These are phyloP conservation scores for Biscutella laevigata DNA, from an alignment of 441 rosid species.

Conservation along the genomic window DNA sequence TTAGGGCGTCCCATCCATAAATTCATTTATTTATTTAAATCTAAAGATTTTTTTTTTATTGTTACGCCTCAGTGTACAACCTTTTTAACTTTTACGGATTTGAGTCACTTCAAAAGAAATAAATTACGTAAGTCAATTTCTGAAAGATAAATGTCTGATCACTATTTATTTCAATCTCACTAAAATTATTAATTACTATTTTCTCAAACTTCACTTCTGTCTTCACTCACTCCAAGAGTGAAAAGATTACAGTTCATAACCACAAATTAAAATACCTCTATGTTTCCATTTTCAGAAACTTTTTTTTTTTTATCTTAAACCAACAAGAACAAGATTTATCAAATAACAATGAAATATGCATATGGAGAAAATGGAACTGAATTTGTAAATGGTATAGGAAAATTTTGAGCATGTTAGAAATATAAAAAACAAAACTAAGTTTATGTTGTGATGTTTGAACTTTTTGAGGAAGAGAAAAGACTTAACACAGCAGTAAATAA, in stretches of 20 bases:
- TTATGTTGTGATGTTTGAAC: constrained; percentile 22
- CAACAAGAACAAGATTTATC: not conserved
- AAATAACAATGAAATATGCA: not conserved
- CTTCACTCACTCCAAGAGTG: too few relatives aligned
- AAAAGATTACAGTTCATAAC: constrained; percentile 17
- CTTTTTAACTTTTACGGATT: constrained; percentile 23
- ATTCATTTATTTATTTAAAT: too few relatives aligned
- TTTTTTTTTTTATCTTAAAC: not conserved
- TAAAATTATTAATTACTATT: constrained; percentile 4
- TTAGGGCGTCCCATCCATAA: too few relatives aligned
- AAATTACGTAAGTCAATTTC: constrained; percentile 23
- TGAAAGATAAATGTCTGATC: constrained; percentile 29
- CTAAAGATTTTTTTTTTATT: not conserved
- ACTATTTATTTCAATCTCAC: constrained; percentile 26
- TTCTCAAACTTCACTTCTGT: constrained; percentile 16
- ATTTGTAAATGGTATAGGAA: constrained; percentile 1
- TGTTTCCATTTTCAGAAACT: constrained; percentile 17
- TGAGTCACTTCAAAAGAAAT: constrained; percentile 24
- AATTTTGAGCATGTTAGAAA: not conserved
- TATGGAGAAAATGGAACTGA: not conserved
- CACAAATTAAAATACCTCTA: constrained; percentile 14
- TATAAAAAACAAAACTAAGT: not conserved
- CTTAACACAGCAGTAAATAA: constrained; percentile 23
- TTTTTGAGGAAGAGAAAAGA: constrained; percentile 26
- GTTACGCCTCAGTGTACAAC: constrained; percentile 1